These are phyloP conservation scores for Trametes pubescens DNA, from an alignment of 1,284 basidiomycete species.

Conservation along the genomic window DNA sequence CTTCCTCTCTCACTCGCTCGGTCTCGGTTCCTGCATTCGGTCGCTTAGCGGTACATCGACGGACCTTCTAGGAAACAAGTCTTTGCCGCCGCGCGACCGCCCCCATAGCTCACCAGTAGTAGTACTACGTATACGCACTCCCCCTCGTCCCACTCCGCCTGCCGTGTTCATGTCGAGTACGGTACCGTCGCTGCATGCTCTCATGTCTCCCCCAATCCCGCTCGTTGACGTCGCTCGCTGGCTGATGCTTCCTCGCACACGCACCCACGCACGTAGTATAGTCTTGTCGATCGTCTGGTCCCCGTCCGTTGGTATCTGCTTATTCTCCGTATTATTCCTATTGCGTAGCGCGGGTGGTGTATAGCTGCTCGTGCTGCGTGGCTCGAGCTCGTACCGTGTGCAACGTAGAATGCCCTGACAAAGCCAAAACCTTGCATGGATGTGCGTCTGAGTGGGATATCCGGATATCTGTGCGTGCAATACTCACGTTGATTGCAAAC, in stretches of 20 bases:
- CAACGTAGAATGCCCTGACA: conserved; percentile 7
- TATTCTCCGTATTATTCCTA: conserved; percentile 19
- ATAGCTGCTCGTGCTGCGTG: conserved; percentile 21
- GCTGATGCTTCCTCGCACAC: background rate
- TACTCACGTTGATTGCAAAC: too few species aligned
- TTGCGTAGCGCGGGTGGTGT: conserved; percentile 21
- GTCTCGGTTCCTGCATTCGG: conserved; percentile 7
- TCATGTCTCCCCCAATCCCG: background rate
- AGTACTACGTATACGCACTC: background rate
- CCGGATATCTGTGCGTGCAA: too few species aligned
- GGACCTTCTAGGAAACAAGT: conserved; percentile 32
- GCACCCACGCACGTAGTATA: background rate
- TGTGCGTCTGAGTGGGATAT: too few species aligned
- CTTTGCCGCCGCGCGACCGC: conserved; percentile 16
- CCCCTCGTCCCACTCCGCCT: background rate
- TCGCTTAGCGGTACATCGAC: conserved; percentile 27
- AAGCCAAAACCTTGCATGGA: background rate
- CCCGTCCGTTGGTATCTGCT: conserved; percentile 1
- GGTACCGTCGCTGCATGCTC: conserved; percentile 31
- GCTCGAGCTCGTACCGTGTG: conserved; percentile 21
- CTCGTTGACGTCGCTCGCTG: background rate
- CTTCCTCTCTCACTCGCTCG: conserved; percentile 21
- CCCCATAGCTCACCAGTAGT: conserved; percentile 35
- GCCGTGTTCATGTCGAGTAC: conserved; percentile 19
- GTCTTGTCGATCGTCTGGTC: background rate